Base-by-base conservation (phyloP, 139 green algal species). In the Spirogloea muscicola region DNA sequence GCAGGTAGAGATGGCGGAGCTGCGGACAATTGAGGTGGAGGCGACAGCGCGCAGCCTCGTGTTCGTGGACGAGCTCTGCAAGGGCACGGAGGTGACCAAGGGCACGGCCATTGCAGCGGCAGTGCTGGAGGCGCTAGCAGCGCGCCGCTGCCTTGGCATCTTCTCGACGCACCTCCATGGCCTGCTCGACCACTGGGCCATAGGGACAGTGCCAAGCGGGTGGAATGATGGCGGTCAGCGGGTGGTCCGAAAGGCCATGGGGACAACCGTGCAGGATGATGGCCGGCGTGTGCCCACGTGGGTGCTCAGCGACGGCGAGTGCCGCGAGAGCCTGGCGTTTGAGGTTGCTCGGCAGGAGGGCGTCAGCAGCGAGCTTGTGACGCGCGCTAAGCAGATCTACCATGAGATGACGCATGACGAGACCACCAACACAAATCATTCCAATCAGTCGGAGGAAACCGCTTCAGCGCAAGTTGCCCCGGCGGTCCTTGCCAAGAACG, bases 111-210 rank as follows among this genome's bases (percentile, higher is more conserved):
- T 96, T 27, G 84, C 86, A 0, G 88, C 69, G 0, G 83, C 83
- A 1, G 72, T 95, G 44, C 75, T 96, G 63, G 84, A 92, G 63
- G n/a, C 74, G 2, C 84, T 95, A 52, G 80, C 77, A 42, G 34
- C 29, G 21, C 55, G 18, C 2, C 29, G 77, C 34, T 94, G 87
- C 80, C 82, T 71, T 1, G 91, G 90, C 46, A 77, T 95, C 2
- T 95, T 96, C 82, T 91, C 91, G 36, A 96, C 89, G 31, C 91
- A 96, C 87, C 83, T 96, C 40, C 91, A 96, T 67, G 72, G 80
- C 33, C 77, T 96, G 67, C 69, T 93, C 49, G 76, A 84, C 31
- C 58, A 93, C 59, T n/a, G n/a, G 39, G 68, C 3, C n/a, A n/a
- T n/a, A n/a, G n/a, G 37, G 84, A 9, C 16, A 58, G 9, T 33